A percentile compares a stretch with the other conserved stretches of the same genome.
phyloP scores from a whole-genome alignment of 768 basidiomycete genomes.

The Baorangia bicolor region DNA sequence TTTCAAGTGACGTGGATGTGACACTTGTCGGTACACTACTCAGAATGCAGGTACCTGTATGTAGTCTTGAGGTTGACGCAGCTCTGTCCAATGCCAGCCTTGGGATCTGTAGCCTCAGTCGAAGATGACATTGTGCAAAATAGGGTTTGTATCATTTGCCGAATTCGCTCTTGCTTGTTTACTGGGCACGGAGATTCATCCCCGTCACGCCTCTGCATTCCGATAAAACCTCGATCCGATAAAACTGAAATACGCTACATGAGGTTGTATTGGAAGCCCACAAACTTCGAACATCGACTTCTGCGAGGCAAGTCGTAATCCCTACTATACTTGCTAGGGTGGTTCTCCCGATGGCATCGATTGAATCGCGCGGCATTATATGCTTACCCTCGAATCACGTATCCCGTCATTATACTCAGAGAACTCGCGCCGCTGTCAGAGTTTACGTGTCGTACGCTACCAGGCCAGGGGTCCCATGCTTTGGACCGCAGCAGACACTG shows the following conservation, averaged over 20 bases:
- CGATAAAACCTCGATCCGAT: conserved; percentile 24
- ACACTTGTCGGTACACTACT: neutral
- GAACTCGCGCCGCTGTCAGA: conserved; percentile 29
- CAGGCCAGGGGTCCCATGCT: conserved; percentile 7
- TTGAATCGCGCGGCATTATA: conserved; percentile 20
- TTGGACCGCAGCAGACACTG: conserved; percentile 7
- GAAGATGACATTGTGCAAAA: conserved; percentile 7
- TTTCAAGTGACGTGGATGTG: neutral
- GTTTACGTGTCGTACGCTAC: conserved; percentile 27
- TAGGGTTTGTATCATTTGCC: conserved; percentile 1
- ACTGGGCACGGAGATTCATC: conserved; percentile 21
- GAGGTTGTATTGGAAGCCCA: conserved; percentile 20
- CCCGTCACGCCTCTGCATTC: conserved; percentile 20
- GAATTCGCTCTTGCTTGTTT: conserved; percentile 29
- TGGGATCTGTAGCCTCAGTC: neutral
- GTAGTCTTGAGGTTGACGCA: neutral
- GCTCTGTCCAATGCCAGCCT: neutral
- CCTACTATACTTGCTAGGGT: conserved; percentile 4
- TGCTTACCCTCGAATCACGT: conserved; percentile 31
- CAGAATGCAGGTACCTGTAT: neutral
- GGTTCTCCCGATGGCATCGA: conserved; percentile 34
- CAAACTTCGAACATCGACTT: conserved; percentile 14
- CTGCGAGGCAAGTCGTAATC: conserved; percentile 16
- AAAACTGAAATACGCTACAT: conserved; percentile 7
- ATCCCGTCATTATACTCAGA: conserved; percentile 13